Base-by-base conservation (phyloP, 1,284 basidiomycete genomes). In the Austroboletus olivaceoglutinosus region DNA sequence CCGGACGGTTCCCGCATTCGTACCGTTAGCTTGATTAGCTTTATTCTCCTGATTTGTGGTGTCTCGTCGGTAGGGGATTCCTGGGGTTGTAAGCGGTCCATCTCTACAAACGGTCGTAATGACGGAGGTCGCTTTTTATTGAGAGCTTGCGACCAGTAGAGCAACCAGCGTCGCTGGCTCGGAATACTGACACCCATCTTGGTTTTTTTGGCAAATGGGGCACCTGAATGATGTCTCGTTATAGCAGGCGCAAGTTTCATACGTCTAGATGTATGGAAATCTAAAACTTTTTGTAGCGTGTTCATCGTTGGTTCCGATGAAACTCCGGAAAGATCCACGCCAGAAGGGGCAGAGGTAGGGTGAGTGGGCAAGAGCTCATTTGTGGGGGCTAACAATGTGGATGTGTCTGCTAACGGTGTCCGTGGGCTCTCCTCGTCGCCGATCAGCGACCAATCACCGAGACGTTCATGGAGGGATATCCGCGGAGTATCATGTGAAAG, bases 161-260 rank as follows among this genome's bases (percentile, higher is more conserved):
- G 76, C 13, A 90, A 69, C 76, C 83, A 90, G 13, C 87, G 77
- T 6, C 80, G 75, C 64, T 89, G 88, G 53, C 83, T 86, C 0
- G 87, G 85, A 55, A 90, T 88, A 57, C 83, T 88, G 33, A 89
- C 84, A 16, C 86, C 86, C 62, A 80, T 81, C 59, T 80, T 82
- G 19, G 64, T 58, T 55, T 80, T 82, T 52, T 72, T 72, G 52
- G 61, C 53, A 37, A 62, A 50, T 18, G 73, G 70, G 1, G 43
- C 25, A 36, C 34, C 27, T 16, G 40, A 36, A 15, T 41, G 51
- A 25, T 47, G 18, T 36, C 51, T 45, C n/a, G 51, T 42, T 22
- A 23, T 10, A 38, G 38, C 11, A 12, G 34, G 50, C 5, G 73
- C 19, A 22, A 15, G 59, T 57, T 82, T 86, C 87, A 90, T 90